Percentiles rank a stretch among this genome's conserved stretches.
Conservation (phyloP, 257 asterid species). For the Jacaranda copaia region DNA sequence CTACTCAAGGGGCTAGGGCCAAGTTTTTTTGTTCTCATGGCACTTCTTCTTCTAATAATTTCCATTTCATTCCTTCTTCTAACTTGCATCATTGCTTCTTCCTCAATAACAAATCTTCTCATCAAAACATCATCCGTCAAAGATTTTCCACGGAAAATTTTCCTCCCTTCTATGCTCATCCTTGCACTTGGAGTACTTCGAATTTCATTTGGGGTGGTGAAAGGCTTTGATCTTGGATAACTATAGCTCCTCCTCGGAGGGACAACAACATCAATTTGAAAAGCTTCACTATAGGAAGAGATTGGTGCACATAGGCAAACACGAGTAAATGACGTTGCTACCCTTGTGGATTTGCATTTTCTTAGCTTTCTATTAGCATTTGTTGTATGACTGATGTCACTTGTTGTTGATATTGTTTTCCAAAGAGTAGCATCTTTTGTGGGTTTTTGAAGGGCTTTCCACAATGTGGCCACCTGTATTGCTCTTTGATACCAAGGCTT, state of each 20-base stretch:
- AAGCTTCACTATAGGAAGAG: conserved; percentile 57
- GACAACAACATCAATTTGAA: conserved; percentile 48
- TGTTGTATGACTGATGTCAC: conserved; percentile 36
- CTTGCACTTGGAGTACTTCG: conserved; percentile 51
- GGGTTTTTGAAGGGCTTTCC: conserved; percentile 52
- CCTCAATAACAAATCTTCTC: conserved; percentile 71
- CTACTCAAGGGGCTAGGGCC: conserved; percentile 68
- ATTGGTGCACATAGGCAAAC: conserved; percentile 66
- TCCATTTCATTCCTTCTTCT: conserved; percentile 67
- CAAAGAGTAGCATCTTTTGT: conserved; percentile 44
- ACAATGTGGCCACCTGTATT: conserved; percentile 53
- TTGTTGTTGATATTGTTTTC: conserved; percentile 49
- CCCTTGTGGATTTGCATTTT: conserved; percentile 57
- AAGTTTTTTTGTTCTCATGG: conserved; percentile 51
- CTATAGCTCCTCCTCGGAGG: conserved; percentile 61
- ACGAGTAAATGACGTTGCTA: conserved; percentile 61
- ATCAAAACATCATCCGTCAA: conserved; percentile 62
- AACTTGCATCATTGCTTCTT: conserved; percentile 66
- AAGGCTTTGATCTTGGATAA: conserved; percentile 54
- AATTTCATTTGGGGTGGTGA: conserved; percentile 28
- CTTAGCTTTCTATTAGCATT: conserved; percentile 43
- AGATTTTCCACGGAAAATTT: conserved; percentile 61
- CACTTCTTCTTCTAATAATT: conserved; percentile 57
- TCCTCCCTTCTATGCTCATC: conserved; percentile 60
- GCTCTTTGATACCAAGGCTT: conserved; percentile 75